phyloP scores from a whole-genome alignment of 2,329 filamentous ascomycete genomes.

The Rhynchosporium agropyri region DNA sequence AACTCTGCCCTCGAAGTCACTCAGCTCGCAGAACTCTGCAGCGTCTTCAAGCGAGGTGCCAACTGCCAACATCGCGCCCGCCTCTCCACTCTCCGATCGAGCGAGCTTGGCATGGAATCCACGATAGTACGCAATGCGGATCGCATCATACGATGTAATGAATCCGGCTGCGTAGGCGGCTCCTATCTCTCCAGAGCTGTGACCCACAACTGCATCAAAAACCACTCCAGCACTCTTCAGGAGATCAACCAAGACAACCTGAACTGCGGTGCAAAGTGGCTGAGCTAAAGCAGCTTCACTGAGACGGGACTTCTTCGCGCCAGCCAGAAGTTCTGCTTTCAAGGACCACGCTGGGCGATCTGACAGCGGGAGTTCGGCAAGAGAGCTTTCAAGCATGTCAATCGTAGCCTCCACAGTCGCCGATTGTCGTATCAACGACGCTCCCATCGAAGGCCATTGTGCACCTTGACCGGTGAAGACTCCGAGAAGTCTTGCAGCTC shows the following conservation, averaged over 20 bases:
- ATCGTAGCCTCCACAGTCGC: slow-evolving; percentile 21
- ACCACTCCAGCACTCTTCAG: slow-evolving; percentile 47
- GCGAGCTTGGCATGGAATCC: slow-evolving; percentile 39
- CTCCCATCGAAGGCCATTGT: slow-evolving; percentile 32
- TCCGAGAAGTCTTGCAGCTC: slow-evolving; percentile 6
- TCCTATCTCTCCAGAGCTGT: slow-evolving; percentile 52
- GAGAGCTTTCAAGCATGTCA: slow-evolving; percentile 31
- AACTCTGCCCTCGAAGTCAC: slow-evolving; percentile 21
- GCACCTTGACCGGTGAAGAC: slow-evolving; percentile 35
- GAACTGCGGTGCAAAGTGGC: slow-evolving; percentile 51
- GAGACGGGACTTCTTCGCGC: slow-evolving; percentile 27
- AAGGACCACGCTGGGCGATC: slow-evolving; percentile 27
- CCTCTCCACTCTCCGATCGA: slow-evolving; percentile 22
- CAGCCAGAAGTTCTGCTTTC: slow-evolving; percentile 30
- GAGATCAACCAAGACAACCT: slow-evolving; percentile 49
- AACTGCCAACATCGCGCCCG: slow-evolving; percentile 54
- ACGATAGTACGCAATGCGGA: slow-evolving; percentile 50
- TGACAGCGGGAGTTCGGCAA: slow-evolving; percentile 32
- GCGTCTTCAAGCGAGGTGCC: slow-evolving; percentile 39
- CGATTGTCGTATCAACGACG: slow-evolving; percentile 23
- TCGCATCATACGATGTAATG: slow-evolving; percentile 41
- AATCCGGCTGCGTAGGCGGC: slow-evolving; percentile 49
- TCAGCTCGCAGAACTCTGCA: slow-evolving; percentile 19
- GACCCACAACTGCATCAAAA: slow-evolving; percentile 47
- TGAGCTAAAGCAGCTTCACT: slow-evolving; percentile 41